Conservation (phyloP, 2,329 filamentous ascomycete species). For the Xylariaceae sp. region DNA sequence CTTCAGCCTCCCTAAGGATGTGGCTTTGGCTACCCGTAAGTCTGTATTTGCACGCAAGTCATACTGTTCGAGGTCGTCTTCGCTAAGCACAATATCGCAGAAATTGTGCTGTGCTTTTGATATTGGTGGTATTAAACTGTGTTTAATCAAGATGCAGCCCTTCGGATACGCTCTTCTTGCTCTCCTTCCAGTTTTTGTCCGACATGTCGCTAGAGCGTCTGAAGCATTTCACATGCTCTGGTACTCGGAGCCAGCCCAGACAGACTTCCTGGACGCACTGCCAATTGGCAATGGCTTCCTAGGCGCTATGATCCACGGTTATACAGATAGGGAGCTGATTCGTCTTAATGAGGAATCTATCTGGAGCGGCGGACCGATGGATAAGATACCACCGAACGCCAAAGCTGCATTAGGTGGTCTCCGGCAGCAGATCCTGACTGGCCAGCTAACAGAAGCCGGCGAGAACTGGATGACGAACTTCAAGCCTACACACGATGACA, state of each 20-base stretch:
- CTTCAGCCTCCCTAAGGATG: too few species aligned
- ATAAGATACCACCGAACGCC: not conserved
- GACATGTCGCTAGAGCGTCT: not conserved
- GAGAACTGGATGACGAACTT: slow-evolving; percentile 13
- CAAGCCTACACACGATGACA: slow-evolving; percentile 6
- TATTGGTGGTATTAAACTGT: too few species aligned
- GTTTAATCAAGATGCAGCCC: too few species aligned
- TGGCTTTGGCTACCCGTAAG: too few species aligned
- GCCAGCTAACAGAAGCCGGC: slow-evolving; percentile 9
- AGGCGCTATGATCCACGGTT: slow-evolving; percentile 10
- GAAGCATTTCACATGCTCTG: slow-evolving; percentile 10
- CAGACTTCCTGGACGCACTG: slow-evolving; percentile 12
- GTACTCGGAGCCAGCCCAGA: slow-evolving; percentile 6
- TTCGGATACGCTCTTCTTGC: too few species aligned
- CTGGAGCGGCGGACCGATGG: not conserved
- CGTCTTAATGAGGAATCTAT: slow-evolving; percentile 1
- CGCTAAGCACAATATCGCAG: too few species aligned
- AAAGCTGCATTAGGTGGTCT: slow-evolving; percentile 1
- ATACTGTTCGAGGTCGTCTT: too few species aligned
- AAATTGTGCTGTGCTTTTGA: too few species aligned
- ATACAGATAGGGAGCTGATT: slow-evolving; percentile 6
- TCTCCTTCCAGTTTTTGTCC: too few species aligned
- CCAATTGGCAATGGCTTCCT: slow-evolving; percentile 12
- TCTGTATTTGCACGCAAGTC: too few species aligned
- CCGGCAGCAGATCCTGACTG: slow-evolving; percentile 9